Conservation (phyloP, 352 stramenopile genomes). For the Globisporangium nunn region DNA sequence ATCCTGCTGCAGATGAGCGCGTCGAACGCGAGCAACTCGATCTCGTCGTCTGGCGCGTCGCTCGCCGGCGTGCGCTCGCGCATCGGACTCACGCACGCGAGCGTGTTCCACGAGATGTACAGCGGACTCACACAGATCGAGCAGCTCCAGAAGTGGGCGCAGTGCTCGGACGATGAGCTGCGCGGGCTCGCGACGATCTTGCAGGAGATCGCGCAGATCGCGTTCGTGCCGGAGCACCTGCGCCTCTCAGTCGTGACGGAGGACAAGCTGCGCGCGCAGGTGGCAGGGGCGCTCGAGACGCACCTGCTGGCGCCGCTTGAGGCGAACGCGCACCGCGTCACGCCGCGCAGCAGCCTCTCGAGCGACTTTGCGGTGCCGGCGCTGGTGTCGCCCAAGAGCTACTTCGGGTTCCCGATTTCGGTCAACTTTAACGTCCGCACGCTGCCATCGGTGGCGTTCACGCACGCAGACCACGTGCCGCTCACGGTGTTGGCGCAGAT, state of each 20-base stretch:
- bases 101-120: slow-evolving; percentile 62
- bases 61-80: slow-evolving; percentile 52
- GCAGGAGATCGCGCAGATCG: slow-evolving; percentile 44
- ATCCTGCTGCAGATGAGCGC: slow-evolving; percentile 71
- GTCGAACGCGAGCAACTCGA: slow-evolving; percentile 56
- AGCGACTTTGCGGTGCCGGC: slow-evolving; percentile 17
- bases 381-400: slow-evolving; percentile 31
- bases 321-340: slow-evolving; percentile 8
- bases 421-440: slow-evolving; percentile 82
- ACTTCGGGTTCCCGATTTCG: slow-evolving; percentile 71
- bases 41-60: slow-evolving; percentile 60
- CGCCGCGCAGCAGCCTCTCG: slow-evolving; percentile 6
- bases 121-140: slow-evolving; percentile 68
- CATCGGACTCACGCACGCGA: slow-evolving; percentile 43
- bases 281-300: slow-evolving; percentile 36
- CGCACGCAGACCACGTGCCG: slow-evolving; percentile 66
- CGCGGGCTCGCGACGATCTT: slow-evolving; percentile 41
- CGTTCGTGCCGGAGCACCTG: slow-evolving; percentile 53
- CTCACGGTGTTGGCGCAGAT: slow-evolving; percentile 74
- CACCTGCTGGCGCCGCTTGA: slow-evolving; percentile 41
- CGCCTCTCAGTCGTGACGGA: slow-evolving; percentile 70
- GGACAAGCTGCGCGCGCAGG: slow-evolving; percentile 45
- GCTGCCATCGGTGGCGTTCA: slow-evolving; percentile 64
- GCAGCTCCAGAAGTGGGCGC: slow-evolving; percentile 64
- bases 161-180: slow-evolving; percentile 65